Percentiles rank a stretch among this genome's conserved stretches.
Conservation (phyloP, 2,329 filamentous ascomycete genomes). For the Cladosporium phlei region DNA sequence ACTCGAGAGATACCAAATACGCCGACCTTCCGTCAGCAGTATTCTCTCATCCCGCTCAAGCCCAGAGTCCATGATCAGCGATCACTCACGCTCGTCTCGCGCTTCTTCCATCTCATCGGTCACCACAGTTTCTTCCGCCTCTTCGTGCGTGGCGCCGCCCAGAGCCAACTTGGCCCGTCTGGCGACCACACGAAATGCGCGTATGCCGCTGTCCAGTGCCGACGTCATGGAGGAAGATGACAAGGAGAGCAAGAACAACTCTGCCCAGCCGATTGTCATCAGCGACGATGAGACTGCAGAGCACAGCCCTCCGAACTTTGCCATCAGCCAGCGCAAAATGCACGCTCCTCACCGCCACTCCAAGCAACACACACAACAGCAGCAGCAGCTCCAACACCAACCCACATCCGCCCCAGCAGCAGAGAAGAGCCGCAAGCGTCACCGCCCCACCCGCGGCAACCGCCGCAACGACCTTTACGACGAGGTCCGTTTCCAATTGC, state of each 20-base stretch:
- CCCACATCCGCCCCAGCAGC: constrained; percentile 13
- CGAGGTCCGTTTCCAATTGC: constrained; percentile 31
- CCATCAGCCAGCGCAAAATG: constrained; percentile 28
- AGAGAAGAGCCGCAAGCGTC: constrained; percentile 29
- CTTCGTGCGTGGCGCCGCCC: constrained; percentile 47
- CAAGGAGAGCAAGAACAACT: constrained; percentile 24
- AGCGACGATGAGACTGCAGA: constrained; percentile 25
- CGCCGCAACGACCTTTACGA: constrained; percentile 32
- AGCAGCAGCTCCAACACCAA: constrained; percentile 10
- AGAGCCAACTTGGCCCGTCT: constrained; percentile 46
- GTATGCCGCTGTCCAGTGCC: constrained; percentile 32
- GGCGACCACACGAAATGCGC: constrained; percentile 49
- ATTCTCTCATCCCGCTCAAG: constrained; percentile 51
- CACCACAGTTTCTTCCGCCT: constrained; percentile 39
- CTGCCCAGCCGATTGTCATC: constrained; percentile 27
- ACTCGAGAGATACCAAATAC: constrained; percentile 23
- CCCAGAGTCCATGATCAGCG: constrained; percentile 61
- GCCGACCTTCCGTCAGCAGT: constrained; percentile 46
- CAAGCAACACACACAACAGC: constrained; percentile 22
- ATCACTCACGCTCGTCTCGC: constrained; percentile 52
- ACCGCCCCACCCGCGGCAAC: constrained; percentile 25
- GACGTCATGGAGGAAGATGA: constrained; percentile 17
- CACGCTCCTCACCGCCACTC: constrained; percentile 30
- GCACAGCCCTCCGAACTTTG: constrained; percentile 31
- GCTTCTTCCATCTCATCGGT: constrained; percentile 53